Evolutionary conservation across 768 basidiomycete species (phyloP), one percentile per base, ranked within the genome.

Genomic region (Chalciporus pseudorubinellus): DNA sequence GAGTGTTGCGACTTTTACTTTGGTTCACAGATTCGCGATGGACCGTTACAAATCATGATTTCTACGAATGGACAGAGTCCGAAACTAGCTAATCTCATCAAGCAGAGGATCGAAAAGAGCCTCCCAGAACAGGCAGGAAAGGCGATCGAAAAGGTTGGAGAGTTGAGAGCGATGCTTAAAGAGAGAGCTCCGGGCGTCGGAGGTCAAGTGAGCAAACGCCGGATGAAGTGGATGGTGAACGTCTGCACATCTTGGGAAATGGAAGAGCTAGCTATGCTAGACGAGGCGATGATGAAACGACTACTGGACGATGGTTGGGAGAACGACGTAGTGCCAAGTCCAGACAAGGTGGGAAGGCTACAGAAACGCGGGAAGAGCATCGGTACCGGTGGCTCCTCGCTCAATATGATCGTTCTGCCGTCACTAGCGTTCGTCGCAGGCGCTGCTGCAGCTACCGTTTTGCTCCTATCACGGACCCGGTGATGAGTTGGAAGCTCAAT

Each of bases 1-100:
- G 84, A 89, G 39, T 81, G 85, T 39, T 99, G 97, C 76, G 95
- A 99, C 71, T 99, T 99, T 65, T 98, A 95, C 76, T 99, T 98
- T 72, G 97, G 97, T 44, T 89, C 92, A 3, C 90, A 92, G 67
- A 84, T 98, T 53, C 85, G 92, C 26, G 80, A 85, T 53, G 95
- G 95, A 1, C 91, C 95, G 0, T 73, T 99, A 20, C 94, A 97
- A 70, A 83, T 99, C 57, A 88, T 98, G 89, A 84, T 99, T 46
- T 95, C 92, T 16, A 98, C 97, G 4, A 91, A 91, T 54, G 97
- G 97, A 28, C 85, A 89, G 60, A 90, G 92, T 12, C 97, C 97
- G 2, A 86, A 90, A 63, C 77, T 98, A 64, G 93, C 95, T 4
- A 87, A 87, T 55, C 74, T 97, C 59, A 83, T 99, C 48, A 82